Evolutionary conservation across 1,284 basidiomycete genomes (phyloP).

Genomic region (Ustilago xerochloae): DNA sequence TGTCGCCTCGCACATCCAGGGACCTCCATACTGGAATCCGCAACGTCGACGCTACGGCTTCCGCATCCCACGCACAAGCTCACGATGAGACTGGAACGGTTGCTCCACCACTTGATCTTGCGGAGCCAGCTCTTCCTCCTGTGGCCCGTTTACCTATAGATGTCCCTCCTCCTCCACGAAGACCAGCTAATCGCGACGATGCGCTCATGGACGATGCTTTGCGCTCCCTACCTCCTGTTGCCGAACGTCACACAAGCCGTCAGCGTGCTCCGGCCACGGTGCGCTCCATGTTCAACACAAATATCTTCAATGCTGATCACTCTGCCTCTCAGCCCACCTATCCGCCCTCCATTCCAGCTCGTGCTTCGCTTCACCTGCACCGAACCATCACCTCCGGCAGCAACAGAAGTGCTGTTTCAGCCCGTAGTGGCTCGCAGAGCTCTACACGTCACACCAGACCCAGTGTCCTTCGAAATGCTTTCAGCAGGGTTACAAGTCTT

Average conservation of each 20-base stretch:
- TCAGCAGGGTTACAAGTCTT: constrained; percentile 23
- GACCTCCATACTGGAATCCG: not conserved
- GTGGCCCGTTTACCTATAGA: constrained; percentile 23
- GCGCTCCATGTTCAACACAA: constrained; percentile 35
- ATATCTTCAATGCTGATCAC: constrained; percentile 7
- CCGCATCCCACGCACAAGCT: not conserved
- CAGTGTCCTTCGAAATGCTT: constrained; percentile 23
- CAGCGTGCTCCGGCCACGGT: constrained; percentile 33
- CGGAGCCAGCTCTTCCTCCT: constrained; percentile 19
- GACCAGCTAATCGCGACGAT: constrained; percentile 31
- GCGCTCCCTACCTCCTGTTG: constrained; percentile 44
- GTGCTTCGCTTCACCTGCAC: constrained; percentile 15
- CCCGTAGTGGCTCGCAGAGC: constrained; percentile 15
- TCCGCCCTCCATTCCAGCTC: constrained; percentile 8
- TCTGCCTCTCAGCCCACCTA: constrained; percentile 14
- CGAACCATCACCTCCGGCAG: constrained; percentile 26
- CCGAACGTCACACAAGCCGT: constrained; percentile 21
- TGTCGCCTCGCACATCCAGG: not conserved
- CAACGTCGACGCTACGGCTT: not conserved
- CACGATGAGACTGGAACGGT: not conserved
- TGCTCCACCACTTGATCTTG: not conserved
- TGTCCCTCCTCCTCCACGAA: constrained; percentile 29
- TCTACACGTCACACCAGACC: constrained; percentile 18
- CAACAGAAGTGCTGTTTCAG: constrained; percentile 7
- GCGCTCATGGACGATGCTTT: constrained; percentile 48